Percentiles rank a stretch among this genome's conserved stretches.
These are phyloP conservation scores for Russula earlei DNA, from an alignment of 768 basidiomycete genomes.

Conservation along the genomic window DNA sequence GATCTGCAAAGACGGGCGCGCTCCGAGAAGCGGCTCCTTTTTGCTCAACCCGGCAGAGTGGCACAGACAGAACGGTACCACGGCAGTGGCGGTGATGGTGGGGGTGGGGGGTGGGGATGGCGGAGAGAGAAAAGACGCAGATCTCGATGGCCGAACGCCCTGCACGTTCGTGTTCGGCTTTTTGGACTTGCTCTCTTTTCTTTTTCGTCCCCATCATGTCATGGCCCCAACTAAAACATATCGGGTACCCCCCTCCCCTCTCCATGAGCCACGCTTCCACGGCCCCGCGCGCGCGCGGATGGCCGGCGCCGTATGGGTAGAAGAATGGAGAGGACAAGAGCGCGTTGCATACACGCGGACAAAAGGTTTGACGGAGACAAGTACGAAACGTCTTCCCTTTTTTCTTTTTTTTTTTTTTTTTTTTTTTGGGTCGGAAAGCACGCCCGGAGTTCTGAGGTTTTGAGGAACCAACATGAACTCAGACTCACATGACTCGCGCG, in stretches of 20 bases:
- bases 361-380: not conserved
- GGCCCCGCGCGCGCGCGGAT: slow-evolving; percentile 3
- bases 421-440: no score
- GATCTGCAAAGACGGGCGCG: not conserved
- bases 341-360: not conserved
- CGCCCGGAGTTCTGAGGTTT: no score
- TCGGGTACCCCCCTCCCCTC: not conserved
- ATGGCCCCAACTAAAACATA: not conserved
- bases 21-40: not conserved
- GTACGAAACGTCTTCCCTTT: no score
- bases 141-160: not conserved
- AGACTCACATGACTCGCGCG: no score
- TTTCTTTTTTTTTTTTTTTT: no score
- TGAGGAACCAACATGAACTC: no score
- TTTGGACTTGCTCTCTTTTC: not conserved
- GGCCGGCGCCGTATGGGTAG: not conserved
- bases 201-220: not conserved
- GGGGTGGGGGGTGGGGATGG: no score
- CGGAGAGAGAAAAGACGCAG: not conserved
- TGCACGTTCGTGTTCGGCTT: not conserved
- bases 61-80: no score
- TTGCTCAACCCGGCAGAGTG: not conserved
- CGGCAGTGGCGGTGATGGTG: slow-evolving; percentile 14
- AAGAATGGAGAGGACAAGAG: not conserved
- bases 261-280: slow-evolving; percentile 2